A percentile compares a stretch with the other conserved stretches of the same genome.
These are phyloP conservation scores for Suillus subalutaceus DNA, from an alignment of 768 basidiomycete genomes.

Conservation along the genomic window DNA sequence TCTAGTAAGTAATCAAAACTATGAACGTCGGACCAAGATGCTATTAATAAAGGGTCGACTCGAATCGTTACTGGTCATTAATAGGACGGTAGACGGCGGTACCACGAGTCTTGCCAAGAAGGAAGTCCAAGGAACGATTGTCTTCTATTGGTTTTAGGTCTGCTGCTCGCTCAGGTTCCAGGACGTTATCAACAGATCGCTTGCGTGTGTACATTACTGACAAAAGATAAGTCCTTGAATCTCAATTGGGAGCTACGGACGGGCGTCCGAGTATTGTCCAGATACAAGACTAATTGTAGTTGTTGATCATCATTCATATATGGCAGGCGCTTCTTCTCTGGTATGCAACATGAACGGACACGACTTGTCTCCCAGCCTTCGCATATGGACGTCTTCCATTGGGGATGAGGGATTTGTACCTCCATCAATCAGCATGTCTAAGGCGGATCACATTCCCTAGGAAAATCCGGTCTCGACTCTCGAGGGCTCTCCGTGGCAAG, in stretches of 20 bases:
- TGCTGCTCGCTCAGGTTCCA: not conserved
- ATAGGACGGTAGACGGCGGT: not conserved
- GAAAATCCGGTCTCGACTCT: not conserved
- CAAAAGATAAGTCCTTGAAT: not conserved
- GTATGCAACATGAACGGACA: not conserved
- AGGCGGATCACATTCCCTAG: not conserved
- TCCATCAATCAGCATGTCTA: not conserved
- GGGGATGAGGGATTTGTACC: not conserved
- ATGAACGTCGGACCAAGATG: not conserved
- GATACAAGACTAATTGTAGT: not conserved
- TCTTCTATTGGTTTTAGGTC: not conserved
- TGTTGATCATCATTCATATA: not conserved
- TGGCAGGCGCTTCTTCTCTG: not conserved
- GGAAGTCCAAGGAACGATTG: not conserved
- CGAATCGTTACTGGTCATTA: not conserved
- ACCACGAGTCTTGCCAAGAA: not conserved
- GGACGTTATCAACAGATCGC: not conserved
- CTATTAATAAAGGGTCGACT: not conserved
- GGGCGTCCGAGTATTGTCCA: not conserved
- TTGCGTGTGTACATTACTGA: not conserved
- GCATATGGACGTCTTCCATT: not conserved
- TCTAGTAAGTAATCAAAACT: not conserved
- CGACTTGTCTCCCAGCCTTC: not conserved
- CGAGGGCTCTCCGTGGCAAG: not conserved
- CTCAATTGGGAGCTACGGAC: not conserved